Conservation (phyloP, 2,329 filamentous ascomycete species). For the Trichophaea hybrida region DNA sequence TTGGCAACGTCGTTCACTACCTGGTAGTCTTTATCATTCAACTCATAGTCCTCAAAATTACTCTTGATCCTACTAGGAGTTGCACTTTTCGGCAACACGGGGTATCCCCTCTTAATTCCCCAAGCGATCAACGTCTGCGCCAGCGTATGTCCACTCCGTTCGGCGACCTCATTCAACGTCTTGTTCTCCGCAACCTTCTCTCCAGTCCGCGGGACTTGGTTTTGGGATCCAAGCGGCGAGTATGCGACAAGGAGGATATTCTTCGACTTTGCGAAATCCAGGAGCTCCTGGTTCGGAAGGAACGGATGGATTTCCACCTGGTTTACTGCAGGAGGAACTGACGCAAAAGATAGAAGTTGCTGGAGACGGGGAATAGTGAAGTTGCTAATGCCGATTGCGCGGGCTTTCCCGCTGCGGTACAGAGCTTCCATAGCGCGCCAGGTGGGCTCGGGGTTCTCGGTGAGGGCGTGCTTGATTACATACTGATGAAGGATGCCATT, state of each 20-base stretch:
- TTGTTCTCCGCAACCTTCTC: conserved; percentile 49
- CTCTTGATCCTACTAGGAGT: conserved; percentile 51
- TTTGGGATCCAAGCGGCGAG: conserved; percentile 49
- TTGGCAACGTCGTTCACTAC: conserved; percentile 50
- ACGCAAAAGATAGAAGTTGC: conserved; percentile 34
- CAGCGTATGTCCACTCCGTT: conserved; percentile 43
- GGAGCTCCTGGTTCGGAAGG: conserved; percentile 47
- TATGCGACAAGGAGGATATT: conserved; percentile 45
- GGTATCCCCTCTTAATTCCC: conserved; percentile 51
- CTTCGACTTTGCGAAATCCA: conserved; percentile 44
- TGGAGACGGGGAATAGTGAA: conserved; percentile 35
- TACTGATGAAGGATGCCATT: conserved; percentile 33
- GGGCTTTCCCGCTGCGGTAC: conserved; percentile 32
- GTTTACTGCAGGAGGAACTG: conserved; percentile 34
- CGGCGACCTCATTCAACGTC: conserved; percentile 44
- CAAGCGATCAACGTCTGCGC: conserved; percentile 51
- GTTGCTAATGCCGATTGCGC: conserved; percentile 41
- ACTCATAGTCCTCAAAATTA: conserved; percentile 50
- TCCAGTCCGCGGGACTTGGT: conserved; percentile 53
- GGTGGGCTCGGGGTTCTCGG: conserved; percentile 47
- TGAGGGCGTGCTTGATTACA: conserved; percentile 49
- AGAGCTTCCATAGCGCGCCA: conserved; percentile 36
- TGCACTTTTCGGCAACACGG: conserved; percentile 56
- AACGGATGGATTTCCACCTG: conserved; percentile 41
- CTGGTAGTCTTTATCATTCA: conserved; percentile 44